Conservation (phyloP, 2,329 filamentous ascomycete species). For the Fusarium coffeatum region DNA sequence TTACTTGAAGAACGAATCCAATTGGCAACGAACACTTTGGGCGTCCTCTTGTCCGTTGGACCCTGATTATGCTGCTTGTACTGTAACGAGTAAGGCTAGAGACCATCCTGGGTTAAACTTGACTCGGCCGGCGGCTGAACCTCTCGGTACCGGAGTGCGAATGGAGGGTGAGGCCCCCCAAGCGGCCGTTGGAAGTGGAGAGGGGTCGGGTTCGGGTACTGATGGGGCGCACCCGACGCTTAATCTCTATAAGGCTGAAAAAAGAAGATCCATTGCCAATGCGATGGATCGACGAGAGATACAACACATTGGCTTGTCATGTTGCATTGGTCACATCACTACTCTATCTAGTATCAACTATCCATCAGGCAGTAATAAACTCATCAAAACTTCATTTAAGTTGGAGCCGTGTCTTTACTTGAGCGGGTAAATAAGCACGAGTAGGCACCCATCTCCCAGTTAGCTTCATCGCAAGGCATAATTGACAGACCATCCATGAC, state of each 20-base stretch:
- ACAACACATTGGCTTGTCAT: neutral
- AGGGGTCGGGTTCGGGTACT: neutral
- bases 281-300: neutral
- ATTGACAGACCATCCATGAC: neutral
- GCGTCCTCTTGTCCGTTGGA: neutral
- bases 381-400: neutral
- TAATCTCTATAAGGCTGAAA: slow-evolving; percentile 27
- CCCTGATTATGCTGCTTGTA: slow-evolving; percentile 1
- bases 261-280: neutral
- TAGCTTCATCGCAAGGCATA: slow-evolving; percentile 16
- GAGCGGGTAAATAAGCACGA: neutral
- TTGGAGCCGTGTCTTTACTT: neutral
- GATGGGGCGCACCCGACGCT: slow-evolving; percentile 9
- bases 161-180: slow-evolving; percentile 8
- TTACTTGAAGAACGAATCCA: neutral
- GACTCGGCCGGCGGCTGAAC: slow-evolving; percentile 1
- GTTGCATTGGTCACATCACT: neutral
- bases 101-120: neutral
- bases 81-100: slow-evolving; percentile 1
- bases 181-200: slow-evolving; percentile 8
- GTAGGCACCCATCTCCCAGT: neutral
- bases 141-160: slow-evolving; percentile 2
- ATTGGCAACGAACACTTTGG: neutral
- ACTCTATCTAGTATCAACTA: neutral
- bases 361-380: neutral